These are phyloP conservation scores for thale cress (Arabidopsis thaliana) DNA, from an alignment of 345 rosid species.

Conservation along the genomic window DNA sequence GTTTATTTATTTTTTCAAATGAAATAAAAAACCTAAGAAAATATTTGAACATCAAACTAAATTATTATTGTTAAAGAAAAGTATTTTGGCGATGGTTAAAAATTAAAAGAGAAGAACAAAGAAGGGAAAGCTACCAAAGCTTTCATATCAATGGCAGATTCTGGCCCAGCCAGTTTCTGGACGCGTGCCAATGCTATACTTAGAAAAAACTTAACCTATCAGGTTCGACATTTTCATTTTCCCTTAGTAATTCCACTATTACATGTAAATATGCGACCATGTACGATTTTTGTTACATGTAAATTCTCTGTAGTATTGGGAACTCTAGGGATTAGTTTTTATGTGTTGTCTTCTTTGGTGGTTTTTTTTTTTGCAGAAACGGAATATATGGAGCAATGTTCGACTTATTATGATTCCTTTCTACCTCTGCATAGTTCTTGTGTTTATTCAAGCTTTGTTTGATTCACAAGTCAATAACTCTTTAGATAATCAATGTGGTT, in stretches of 20 bases:
- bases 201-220: conserved; percentile 81
- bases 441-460: conserved; percentile 54
- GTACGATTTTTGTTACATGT: no score
- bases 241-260: not conserved
- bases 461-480: conserved; percentile 46
- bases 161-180: conserved; percentile 61
- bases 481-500: conserved; percentile 57
- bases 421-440: conserved; percentile 63
- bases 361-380: conserved; percentile 53
- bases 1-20: not conserved
- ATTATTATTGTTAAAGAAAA: no score
- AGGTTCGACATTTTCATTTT: conserved; percentile 51
- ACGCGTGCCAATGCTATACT: conserved; percentile 80
- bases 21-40: no score
- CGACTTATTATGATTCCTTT: conserved; percentile 76
- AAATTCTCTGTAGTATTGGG: no score
- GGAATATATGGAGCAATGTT: conserved; percentile 65
- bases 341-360: no score
- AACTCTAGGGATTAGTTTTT: no score
- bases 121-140: conserved; percentile 22
- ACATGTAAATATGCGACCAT: no score
- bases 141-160: conserved; percentile 51
- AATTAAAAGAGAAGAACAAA: not conserved
- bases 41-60: no score
- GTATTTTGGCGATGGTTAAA: not conserved